These are phyloP conservation scores for Ploettnerulaceae sp. DNA, from an alignment of 2,329 filamentous ascomycete genomes.

Conservation along the genomic window DNA sequence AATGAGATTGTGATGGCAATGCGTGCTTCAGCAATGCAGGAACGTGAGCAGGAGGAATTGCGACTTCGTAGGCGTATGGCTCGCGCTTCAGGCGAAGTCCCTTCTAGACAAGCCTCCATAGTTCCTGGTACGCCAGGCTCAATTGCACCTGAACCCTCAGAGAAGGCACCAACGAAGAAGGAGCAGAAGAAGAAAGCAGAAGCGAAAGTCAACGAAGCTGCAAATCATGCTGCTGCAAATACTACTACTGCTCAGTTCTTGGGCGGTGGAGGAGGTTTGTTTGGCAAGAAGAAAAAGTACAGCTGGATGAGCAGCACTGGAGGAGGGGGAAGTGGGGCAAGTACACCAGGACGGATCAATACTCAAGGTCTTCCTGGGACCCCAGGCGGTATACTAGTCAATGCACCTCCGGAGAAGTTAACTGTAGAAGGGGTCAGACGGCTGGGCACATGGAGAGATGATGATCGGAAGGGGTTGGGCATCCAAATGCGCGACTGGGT, in stretches of 20 bases:
- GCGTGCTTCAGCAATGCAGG: constrained; percentile 57
- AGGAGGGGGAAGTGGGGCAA: constrained; percentile 48
- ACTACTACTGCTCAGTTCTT: constrained; percentile 74
- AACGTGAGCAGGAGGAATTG: constrained; percentile 68
- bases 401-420: constrained; percentile 38
- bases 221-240: constrained; percentile 77
- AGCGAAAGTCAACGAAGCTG: constrained; percentile 67
- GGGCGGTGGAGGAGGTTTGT: constrained; percentile 53
- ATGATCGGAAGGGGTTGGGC: constrained; percentile 67
- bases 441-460: constrained; percentile 73
- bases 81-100: constrained; percentile 50
- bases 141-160: constrained; percentile 56
- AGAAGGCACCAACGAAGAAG: constrained; percentile 80
- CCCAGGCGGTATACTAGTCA: constrained; percentile 35
- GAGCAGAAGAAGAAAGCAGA: constrained; percentile 75
- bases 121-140: constrained; percentile 58
- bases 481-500: constrained; percentile 85
- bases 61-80: constrained; percentile 63
- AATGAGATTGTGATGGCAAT: constrained; percentile 46
- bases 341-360: constrained; percentile 40
- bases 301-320: constrained; percentile 59
- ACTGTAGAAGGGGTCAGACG: constrained; percentile 57
- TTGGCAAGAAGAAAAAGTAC: constrained; percentile 65
- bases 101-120: constrained; percentile 42
- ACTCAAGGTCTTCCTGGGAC: constrained; percentile 36